These are phyloP conservation scores for Stevia rebaudiana DNA, from an alignment of 140 eudicot genomes.

Conservation along the genomic window DNA sequence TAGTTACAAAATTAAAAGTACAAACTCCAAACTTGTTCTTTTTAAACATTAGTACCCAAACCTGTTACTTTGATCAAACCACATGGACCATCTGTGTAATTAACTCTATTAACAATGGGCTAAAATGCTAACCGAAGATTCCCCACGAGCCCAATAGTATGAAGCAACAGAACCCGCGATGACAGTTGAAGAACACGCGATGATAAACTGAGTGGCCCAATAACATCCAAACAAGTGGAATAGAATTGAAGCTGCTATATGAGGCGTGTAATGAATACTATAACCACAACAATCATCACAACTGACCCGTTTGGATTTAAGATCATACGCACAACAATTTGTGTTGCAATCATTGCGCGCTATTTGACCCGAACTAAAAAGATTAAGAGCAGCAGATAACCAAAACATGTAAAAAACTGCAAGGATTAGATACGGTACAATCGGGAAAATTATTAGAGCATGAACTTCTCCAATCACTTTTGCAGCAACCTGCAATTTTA, in stretches of 20 bases:
- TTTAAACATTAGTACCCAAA: too few relatives aligned
- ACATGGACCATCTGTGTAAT: too few relatives aligned
- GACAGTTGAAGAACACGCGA: slow-evolving; percentile 86
- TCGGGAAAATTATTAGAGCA: slow-evolving; percentile 80
- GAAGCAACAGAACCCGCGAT: slow-evolving; percentile 98
- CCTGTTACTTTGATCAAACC: too few relatives aligned
- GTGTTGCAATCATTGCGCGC: slow-evolving; percentile 60
- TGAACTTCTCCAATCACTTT: slow-evolving; percentile 97
- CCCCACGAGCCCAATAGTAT: slow-evolving; percentile 93
- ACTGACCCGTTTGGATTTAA: slow-evolving; percentile 53
- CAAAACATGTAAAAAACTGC: slow-evolving; percentile 90
- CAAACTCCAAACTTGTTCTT: too few relatives aligned
- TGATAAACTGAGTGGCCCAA: slow-evolving; percentile 86
- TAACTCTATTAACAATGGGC: too few relatives aligned
- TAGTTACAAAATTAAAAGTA: too few relatives aligned
- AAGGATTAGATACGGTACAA: slow-evolving; percentile 60
- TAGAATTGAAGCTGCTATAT: slow-evolving; percentile 71
- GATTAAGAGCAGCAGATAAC: slow-evolving; percentile 83
- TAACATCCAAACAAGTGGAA: slow-evolving; percentile 90
- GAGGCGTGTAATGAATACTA: slow-evolving; percentile 69
- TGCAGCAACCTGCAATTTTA: slow-evolving; percentile 77
- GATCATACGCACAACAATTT: slow-evolving; percentile 90
- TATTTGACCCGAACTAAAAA: slow-evolving; percentile 81
- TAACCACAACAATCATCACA: slow-evolving; percentile 93
- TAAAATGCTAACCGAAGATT: slow-evolving; percentile 58